Evolutionary conservation across 345 rosid species (phyloP).

Genomic region (Geranium brycei): DNA sequence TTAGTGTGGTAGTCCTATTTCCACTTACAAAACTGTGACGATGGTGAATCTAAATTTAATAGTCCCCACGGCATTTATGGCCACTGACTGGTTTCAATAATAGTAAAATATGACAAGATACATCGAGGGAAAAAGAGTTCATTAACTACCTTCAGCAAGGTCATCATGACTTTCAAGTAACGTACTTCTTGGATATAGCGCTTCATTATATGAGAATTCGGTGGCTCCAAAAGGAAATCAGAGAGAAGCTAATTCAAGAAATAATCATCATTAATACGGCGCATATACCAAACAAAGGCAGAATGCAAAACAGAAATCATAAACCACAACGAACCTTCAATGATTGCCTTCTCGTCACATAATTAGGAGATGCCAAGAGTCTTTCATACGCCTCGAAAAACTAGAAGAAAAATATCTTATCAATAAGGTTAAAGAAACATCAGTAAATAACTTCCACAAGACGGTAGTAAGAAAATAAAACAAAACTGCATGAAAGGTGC

Average conservation of each 20-base stretch:
- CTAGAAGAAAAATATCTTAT: constrained; percentile 29
- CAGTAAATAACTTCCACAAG: background rate
- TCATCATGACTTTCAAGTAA: constrained; percentile 87
- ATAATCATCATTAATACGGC: background rate
- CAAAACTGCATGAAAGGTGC: too few species aligned
- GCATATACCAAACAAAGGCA: constrained; percentile 2
- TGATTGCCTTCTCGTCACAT: constrained; percentile 96
- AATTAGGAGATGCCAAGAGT: constrained; percentile 74
- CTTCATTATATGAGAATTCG: constrained; percentile 85
- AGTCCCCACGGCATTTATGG: too few species aligned
- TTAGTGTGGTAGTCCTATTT: too few species aligned
- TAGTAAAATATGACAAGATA: too few species aligned
- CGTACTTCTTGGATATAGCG: constrained; percentile 79
- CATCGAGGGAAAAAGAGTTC: background rate
- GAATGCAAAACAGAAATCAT: background rate
- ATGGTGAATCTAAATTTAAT: too few species aligned
- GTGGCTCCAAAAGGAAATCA: constrained; percentile 82
- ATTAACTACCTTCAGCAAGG: constrained; percentile 52
- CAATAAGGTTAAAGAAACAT: background rate
- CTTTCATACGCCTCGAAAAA: constrained; percentile 77
- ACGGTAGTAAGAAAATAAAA: too few species aligned
- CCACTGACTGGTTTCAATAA: too few species aligned
- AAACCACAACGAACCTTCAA: constrained; percentile 52
- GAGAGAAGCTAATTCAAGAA: constrained; percentile 54
- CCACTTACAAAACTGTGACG: too few species aligned